Base-by-base conservation (phyloP, 164 flowering plant genomes). In the Vitis vinifera region DNA sequence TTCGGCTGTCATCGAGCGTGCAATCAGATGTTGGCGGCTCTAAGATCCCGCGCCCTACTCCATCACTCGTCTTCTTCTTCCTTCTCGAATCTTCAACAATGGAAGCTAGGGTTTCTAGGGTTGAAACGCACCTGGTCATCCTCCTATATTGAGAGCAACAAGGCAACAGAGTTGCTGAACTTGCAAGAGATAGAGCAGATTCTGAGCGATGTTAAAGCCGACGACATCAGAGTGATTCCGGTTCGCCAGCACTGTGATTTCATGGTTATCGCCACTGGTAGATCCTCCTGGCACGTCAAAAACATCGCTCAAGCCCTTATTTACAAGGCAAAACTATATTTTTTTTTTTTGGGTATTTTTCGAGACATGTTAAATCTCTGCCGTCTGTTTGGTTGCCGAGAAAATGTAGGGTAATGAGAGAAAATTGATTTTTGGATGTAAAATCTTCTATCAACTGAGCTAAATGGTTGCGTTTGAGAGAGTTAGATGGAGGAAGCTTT, bases 221-320 rank as follows among this genome's bases (percentile, higher is more conserved):
- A 86, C 68, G 80, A 94, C 67, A 87, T 94, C 8, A 82, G 73
- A 68, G 92, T 94, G 55, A 79, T 94, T 59, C 92, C 93, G 7
- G 89, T 81, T 3, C 51, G 71, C 0, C 29, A 80, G 2, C 79
- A 62, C 9, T 84, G 84, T 60, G 84, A 83, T 86, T 85, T 67
- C 81, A 85, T 89, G 91, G 97, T 94, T 9, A 49, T 94, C 51
- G 97, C 97, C 71, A 88, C 97, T 13, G 98, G 98, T 16, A 73
- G 92, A 56, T 94, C 97, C 14, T 67, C 87, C 2, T 94, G 98
- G 98, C 97, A 94, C 68, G 93, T 94, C 59, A 79, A 79, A 69
- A 92, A 94, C 79, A 92, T 92, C 44, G 96, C 92, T 27, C 88
- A 89, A 79, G 97, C 97, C 73, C 88, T 94, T 12, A 66, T 92